Evolutionary conservation across 2,329 filamentous ascomycete genomes (phyloP), one percentile per base, ranked within the genome.

Genomic region (Pestalotiopsis fici): DNA sequence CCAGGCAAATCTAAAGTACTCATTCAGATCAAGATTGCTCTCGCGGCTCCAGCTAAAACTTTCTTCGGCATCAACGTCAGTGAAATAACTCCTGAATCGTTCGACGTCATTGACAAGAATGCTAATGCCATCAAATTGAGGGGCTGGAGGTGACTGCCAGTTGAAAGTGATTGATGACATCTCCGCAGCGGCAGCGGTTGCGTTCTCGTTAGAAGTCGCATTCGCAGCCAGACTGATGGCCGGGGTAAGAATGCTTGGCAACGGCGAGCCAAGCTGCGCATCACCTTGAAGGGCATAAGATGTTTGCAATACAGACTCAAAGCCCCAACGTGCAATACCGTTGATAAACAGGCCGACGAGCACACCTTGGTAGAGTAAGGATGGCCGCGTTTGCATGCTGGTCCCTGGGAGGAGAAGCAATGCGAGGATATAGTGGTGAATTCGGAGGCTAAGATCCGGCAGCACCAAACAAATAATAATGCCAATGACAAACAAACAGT

Each of bases 401-500:
- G 96, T 98, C 0, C 95, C 96, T 0, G 95, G 94, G 4, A 98
- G 87, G 0, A 99, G 86, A 0, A 98, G 84, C 15, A 99, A 87
- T 1, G 91, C 94, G 4, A 98, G 85, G 71, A 98, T 93, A 77
- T 98, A 99, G 78, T 99, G 96, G 77, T 99, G 96, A 66, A 99
- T 65, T 39, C 96, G 90, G 62, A 99, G 85, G 69, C 90, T 92
- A 64, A 97, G 88, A 7, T 90, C 88, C 0, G 95, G 95, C 5
- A 97, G 80, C 1, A 87, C 82, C 13, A 97, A 83, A 39, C 92
- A 86, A 62, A 94, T 81, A 35, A 96, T 75, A 43, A 98, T 88
- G n/a, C 83, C 85, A 2, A 83, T 76, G 2, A 89, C 81, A 70
- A 97, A 88, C 4, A 93, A 82, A 25, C 84, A 86, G 77, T 98